Base-by-base conservation (phyloP, 352 stramenopile genomes). In the Thalassiosira ordinaria region DNA sequence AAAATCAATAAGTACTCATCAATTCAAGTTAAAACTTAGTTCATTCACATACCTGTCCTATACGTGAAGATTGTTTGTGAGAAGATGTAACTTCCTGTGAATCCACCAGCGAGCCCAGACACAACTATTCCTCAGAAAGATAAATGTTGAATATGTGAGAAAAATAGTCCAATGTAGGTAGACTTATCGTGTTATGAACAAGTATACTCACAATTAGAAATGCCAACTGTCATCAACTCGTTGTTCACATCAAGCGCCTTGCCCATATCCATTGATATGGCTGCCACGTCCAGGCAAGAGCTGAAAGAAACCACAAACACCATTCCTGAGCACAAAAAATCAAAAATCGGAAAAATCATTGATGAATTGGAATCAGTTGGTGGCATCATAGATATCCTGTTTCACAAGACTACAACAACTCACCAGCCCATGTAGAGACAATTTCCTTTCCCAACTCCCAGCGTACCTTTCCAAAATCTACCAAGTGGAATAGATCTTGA, bases 261-360 rank as follows among this genome's bases (percentile, higher is more conserved):
- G 47, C 94, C 96, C 72, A 97, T 93, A 59, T 96, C 95, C 93
- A 98, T 97, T 70, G 92, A 92, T 71, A 98, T 98, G 18, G 96
- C 96, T 13, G 96, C 96, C 22, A 98, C 97, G 85, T 98, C 96
- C 11, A 98, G 83, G 49, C 93, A 97, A 26, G 93, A 96, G 18
- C 93, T 96, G 89, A 98, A 98, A 14, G 94, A 94, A 51, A 98
- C 96, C 33, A 98, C 96, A 72, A 98, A 94, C 24, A 98, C 96
- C 96, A 98, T 98, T 39, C 74, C 74, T 82, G n/a, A n/a, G n/a
- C n/a, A n/a, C n/a, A n/a, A n/a, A n/a, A n/a, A n/a, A n/a, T n/a
- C n/a, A n/a, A n/a, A n/a, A n/a, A n/a, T n/a, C n/a, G 59, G 31
- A 2, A 52, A 33, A 44, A 24, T 89, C 95, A n/a, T 96, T 41